A percentile compares a stretch with the other conserved stretches of the same genome.
Evolutionary conservation across 768 basidiomycete species (phyloP).

Genomic region (Russula ochroleuca): DNA sequence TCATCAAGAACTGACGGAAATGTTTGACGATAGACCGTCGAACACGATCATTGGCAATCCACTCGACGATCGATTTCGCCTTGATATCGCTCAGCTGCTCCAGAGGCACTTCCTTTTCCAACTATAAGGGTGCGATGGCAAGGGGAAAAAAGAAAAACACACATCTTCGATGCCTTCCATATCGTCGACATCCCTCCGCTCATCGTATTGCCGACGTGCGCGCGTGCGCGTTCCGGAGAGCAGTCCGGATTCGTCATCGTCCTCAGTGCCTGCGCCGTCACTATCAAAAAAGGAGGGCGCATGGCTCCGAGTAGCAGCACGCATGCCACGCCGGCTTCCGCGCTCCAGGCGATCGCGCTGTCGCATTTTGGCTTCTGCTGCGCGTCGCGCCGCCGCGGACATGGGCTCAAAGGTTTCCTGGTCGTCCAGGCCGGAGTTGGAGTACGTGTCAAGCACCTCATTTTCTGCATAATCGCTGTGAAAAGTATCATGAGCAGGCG

Average conservation of each 20-base stretch:
- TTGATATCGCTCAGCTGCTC: constrained; percentile 98
- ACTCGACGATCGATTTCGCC: constrained; percentile 94
- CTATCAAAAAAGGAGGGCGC: constrained; percentile 87
- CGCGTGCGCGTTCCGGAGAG: constrained; percentile 73
- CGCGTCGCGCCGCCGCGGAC: constrained; percentile 65
- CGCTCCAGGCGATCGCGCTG: constrained; percentile 77
- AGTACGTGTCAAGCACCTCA: constrained; percentile 79
- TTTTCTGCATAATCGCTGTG: constrained; percentile 83
- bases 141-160: constrained; percentile 32
- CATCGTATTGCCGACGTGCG: constrained; percentile 89
- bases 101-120: constrained; percentile 76
- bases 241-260: constrained; percentile 55
- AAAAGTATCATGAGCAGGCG: constrained; percentile 1
- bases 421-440: constrained; percentile 83
- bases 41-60: constrained; percentile 93
- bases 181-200: constrained; percentile 85
- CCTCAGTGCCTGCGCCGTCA: constrained; percentile 71
- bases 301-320: constrained; percentile 73
- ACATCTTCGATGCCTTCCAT: constrained; percentile 86
- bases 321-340: constrained; percentile 59
- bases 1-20: constrained; percentile 94
- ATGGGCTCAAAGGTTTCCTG: constrained; percentile 64
- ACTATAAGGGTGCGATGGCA: neutral
- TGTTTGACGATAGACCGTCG: constrained; percentile 85
- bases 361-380: constrained; percentile 84